Percentiles rank a stretch among this genome's conserved stretches.
Evolutionary conservation across 23 red algal species (phyloP).

Genomic region (Gracilaria gracilis): DNA sequence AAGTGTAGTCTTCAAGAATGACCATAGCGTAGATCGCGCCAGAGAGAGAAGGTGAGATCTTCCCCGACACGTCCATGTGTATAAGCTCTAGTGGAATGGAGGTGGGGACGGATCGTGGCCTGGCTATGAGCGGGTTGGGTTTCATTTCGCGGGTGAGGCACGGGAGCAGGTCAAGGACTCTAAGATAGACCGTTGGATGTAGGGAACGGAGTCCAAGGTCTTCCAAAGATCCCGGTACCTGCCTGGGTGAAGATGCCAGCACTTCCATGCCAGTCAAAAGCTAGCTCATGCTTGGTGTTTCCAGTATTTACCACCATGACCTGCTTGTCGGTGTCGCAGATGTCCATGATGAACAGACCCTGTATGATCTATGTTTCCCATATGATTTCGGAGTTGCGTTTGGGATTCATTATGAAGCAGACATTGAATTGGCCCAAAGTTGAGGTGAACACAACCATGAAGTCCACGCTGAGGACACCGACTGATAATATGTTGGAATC

Average conservation of each 20-base stretch:
- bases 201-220: background rate
- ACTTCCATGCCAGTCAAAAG: too few relatives aligned
- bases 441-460: too few relatives aligned
- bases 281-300: too few relatives aligned
- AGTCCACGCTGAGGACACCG: too few relatives aligned
- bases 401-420: background rate
- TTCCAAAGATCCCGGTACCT: background rate
- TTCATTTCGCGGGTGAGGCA: conserved; percentile 44
- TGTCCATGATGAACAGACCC: conserved; percentile 15
- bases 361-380: too few relatives aligned
- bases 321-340: too few relatives aligned
- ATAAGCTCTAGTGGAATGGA: conserved; percentile 4
- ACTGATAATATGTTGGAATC: too few relatives aligned
- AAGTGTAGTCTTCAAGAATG: conserved; percentile 29
- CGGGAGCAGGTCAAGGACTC: background rate
- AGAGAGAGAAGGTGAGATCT: too few relatives aligned
- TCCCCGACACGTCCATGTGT: conserved; percentile 25
- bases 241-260: background rate
- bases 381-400: background rate
- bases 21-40: background rate
- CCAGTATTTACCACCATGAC: too few relatives aligned
- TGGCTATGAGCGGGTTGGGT: too few relatives aligned
- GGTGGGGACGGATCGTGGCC: background rate
- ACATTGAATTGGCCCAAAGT: background rate
- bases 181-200: background rate